These are phyloP conservation scores for Malassezia arunalokei DNA, from an alignment of 1,284 basidiomycete species.

Conservation along the genomic window DNA sequence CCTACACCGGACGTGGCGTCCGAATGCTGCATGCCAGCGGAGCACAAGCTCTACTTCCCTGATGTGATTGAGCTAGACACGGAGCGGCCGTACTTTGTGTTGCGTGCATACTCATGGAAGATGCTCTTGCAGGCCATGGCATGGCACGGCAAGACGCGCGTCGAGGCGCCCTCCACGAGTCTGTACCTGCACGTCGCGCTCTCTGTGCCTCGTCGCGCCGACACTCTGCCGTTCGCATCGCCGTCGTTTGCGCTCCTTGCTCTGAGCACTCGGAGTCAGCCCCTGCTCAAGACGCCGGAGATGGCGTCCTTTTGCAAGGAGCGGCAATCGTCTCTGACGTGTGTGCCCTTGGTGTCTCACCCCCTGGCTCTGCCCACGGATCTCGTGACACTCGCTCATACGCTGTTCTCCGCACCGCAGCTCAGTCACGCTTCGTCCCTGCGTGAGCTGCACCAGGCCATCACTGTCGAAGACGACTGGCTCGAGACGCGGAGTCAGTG, in stretches of 20 bases:
- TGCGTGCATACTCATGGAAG: constrained; percentile 16
- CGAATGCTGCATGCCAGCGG: background rate
- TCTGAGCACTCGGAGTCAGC: background rate
- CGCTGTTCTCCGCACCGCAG: constrained; percentile 14
- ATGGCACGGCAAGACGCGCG: constrained; percentile 11
- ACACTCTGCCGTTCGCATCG: background rate
- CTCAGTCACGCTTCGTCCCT: constrained; percentile 15
- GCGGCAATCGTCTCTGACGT: background rate
- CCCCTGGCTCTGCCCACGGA: constrained; percentile 9
- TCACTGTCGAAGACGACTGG: constrained; percentile 12
- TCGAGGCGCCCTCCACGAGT: background rate
- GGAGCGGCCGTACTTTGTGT: constrained; percentile 7
- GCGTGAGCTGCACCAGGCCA: constrained; percentile 14
- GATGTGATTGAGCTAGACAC: background rate
- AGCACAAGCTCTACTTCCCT: constrained; percentile 8
- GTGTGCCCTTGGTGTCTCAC: constrained; percentile 7
- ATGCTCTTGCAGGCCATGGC: constrained; percentile 13
- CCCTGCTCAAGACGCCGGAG: background rate
- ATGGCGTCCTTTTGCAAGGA: background rate
- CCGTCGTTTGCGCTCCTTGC: constrained; percentile 7
- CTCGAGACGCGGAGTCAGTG: constrained; percentile 4
- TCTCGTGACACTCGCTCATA: constrained; percentile 13
- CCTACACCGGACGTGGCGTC: constrained; percentile 3
- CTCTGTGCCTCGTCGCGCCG: constrained; percentile 1
- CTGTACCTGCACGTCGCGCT: constrained; percentile 9